phyloP scores from a whole-genome alignment of 2,329 filamentous ascomycete species.

The Cladophialophora yegresii region DNA sequence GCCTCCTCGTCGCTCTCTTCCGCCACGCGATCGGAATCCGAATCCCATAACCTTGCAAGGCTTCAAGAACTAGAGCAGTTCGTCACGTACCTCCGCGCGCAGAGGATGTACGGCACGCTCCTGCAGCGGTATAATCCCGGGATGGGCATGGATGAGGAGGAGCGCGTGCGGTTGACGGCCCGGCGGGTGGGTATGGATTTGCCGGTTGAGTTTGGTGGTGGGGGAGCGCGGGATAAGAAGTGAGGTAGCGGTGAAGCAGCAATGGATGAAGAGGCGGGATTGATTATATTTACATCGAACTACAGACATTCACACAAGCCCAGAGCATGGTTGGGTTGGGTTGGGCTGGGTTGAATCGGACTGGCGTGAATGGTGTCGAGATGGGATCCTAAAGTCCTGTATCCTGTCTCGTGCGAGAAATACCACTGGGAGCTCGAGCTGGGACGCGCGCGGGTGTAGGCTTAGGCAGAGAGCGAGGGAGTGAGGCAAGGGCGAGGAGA shows the following conservation, averaged over 20 bases:
- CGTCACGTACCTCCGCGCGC: slow-evolving; percentile 77
- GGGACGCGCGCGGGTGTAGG: neutral
- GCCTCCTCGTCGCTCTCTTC: too few relatives aligned
- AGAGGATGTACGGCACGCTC: slow-evolving; percentile 77
- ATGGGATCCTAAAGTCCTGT: neutral
- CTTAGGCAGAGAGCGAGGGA: neutral
- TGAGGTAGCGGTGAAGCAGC: neutral
- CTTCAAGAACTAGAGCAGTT: slow-evolving; percentile 72
- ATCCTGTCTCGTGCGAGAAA: too few relatives aligned
- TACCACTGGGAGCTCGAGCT: neutral
- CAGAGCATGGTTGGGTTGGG: neutral
- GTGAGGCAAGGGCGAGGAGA: too few relatives aligned
- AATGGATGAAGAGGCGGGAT: neutral
- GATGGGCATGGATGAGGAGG: slow-evolving; percentile 80
- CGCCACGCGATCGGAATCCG: too few relatives aligned
- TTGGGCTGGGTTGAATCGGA: neutral
- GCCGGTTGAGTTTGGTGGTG: slow-evolving; percentile 60
- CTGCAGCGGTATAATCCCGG: slow-evolving; percentile 93
- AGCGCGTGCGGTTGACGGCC: slow-evolving; percentile 80
- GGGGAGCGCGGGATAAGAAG: neutral
- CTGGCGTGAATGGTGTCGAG: neutral
- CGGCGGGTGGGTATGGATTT: slow-evolving; percentile 87
- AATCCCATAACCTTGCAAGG: too few relatives aligned
- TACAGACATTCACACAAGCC: too few relatives aligned
- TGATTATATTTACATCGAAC: too few relatives aligned